Conservation (phyloP, 140 eudicot genomes). For the Bidens hawaiensis region DNA sequence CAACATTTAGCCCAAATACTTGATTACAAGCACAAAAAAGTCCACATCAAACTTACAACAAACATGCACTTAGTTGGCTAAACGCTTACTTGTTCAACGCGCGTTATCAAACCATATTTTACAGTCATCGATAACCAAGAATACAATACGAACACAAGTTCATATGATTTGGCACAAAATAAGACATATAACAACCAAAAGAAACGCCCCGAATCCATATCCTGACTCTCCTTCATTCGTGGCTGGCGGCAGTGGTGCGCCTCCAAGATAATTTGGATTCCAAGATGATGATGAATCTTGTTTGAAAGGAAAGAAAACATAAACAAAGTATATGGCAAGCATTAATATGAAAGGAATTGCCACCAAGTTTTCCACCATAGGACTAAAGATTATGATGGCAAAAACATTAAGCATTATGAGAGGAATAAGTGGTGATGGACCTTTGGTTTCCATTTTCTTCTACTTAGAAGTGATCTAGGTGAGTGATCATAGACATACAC, state of each 20-base stretch:
- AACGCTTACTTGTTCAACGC: constrained; percentile 13
- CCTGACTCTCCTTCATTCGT: constrained; percentile 33
- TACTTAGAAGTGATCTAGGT: constrained; percentile 3
- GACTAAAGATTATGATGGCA: constrained; percentile 39
- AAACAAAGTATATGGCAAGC: constrained; percentile 30
- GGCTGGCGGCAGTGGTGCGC: not conserved
- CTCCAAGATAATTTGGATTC: constrained; percentile 15
- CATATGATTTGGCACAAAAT: constrained; percentile 36
- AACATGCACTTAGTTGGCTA: constrained; percentile 17
- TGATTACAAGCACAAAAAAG: constrained; percentile 11
- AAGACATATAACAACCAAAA: constrained; percentile 45
- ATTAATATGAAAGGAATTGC: constrained; percentile 33
- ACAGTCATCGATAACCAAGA: constrained; percentile 5
- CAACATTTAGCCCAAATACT: not conserved
- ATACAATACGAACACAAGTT: constrained; percentile 12
- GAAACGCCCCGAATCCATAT: constrained; percentile 43
- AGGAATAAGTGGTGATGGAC: constrained; percentile 62
- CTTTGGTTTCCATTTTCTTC: constrained; percentile 39
- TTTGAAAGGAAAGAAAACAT: constrained; percentile 19
- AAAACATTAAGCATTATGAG: constrained; percentile 46
- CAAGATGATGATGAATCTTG: constrained; percentile 12
- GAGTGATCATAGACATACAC: constrained; percentile 14
- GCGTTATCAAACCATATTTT: constrained; percentile 11
- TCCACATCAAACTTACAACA: constrained; percentile 12
- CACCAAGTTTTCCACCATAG: constrained; percentile 27